These are phyloP conservation scores for Nemophila menziesii DNA, from an alignment of 257 asterid genomes.

Conservation along the genomic window DNA sequence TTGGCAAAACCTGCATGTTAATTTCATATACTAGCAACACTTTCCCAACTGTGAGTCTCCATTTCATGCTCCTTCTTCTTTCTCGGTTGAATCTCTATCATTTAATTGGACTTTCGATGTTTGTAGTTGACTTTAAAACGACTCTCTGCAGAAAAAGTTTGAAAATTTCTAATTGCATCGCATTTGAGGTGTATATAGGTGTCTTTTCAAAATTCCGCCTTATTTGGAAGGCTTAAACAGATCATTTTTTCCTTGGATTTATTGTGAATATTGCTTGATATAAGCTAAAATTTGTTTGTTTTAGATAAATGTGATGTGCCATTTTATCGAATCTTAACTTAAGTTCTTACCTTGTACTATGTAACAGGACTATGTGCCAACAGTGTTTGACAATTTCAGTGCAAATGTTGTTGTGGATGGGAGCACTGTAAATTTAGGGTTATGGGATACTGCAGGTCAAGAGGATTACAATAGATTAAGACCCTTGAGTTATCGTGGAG, in stretches of 20 bases:
- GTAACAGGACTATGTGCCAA: slow-evolving; percentile 26
- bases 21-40: slow-evolving; percentile 2
- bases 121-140: neutral
- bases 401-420: slow-evolving; percentile 28
- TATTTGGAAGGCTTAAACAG: too few relatives aligned
- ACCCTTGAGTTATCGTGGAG: slow-evolving; percentile 29
- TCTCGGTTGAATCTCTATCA: neutral
- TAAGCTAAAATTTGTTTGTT: neutral
- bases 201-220: too few relatives aligned
- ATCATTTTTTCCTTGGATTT: too few relatives aligned
- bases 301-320: neutral
- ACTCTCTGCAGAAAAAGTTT: neutral
- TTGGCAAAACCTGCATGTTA: slow-evolving; percentile 3
- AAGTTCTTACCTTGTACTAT: neutral
- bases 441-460: slow-evolving; percentile 33
- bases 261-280: too few relatives aligned
- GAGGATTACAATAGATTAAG: slow-evolving; percentile 26
- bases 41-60: neutral
- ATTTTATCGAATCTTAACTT: neutral
- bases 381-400: slow-evolving; percentile 28
- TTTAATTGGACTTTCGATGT: neutral
- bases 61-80: neutral
- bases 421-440: slow-evolving; percentile 22
- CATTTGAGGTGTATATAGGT: neutral
- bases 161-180: neutral